These are phyloP conservation scores for Arthroderma sp. DNA, from an alignment of 2,329 filamentous ascomycete species.

Conservation along the genomic window DNA sequence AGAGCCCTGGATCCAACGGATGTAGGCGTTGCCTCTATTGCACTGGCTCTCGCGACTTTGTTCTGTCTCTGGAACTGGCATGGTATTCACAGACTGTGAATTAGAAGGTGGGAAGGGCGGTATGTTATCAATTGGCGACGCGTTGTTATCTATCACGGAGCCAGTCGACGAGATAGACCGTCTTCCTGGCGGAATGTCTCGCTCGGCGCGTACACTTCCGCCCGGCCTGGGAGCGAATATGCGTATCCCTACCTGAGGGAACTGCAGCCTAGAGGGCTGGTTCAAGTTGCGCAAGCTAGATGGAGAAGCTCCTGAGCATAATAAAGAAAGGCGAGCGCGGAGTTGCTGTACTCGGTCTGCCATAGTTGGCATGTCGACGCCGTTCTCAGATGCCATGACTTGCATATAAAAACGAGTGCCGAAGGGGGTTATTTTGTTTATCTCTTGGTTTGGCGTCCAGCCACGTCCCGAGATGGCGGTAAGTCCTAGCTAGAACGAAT, in stretches of 20 bases:
- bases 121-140: slow-evolving; percentile 9
- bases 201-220: background rate
- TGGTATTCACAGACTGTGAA: background rate
- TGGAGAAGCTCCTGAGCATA: background rate
- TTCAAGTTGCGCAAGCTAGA: background rate
- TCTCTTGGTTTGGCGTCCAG: background rate
- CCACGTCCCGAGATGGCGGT: background rate
- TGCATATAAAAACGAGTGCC: background rate
- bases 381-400: background rate
- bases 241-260: background rate
- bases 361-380: background rate
- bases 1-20: background rate
- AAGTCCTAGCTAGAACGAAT: background rate
- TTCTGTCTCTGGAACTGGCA: no score
- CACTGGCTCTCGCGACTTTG: background rate
- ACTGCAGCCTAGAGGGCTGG: background rate
- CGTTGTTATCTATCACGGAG: slow-evolving; percentile 17
- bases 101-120: slow-evolving; percentile 9
- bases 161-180: slow-evolving; percentile 18
- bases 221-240: slow-evolving; percentile 3
- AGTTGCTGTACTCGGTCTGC: background rate
- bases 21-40: background rate
- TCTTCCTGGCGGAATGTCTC: slow-evolving; percentile 1
- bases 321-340: background rate
- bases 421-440: background rate